Conservation (phyloP, 129 eudicot species). For the Kitagawia praeruptora region DNA sequence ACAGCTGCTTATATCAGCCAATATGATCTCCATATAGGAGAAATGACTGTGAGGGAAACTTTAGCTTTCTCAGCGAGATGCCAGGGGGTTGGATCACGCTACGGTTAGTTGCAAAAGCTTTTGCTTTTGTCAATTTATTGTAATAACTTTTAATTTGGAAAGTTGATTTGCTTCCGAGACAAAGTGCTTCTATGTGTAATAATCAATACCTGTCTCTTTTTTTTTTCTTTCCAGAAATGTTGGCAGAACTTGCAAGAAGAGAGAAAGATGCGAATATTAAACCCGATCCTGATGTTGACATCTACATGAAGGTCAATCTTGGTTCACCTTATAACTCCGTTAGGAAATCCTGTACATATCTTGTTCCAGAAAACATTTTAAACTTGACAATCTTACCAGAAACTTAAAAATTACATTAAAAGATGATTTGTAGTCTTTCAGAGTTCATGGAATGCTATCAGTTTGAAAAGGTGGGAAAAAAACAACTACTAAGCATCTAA, state of each 20-base stretch:
- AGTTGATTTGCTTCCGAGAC: not conserved
- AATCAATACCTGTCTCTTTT: not conserved
- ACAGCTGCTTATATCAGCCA: slow-evolving; percentile 18
- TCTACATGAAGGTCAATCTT: slow-evolving; percentile 67
- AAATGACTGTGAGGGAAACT: slow-evolving; percentile 18
- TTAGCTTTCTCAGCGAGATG: slow-evolving; percentile 20
- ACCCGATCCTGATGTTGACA: slow-evolving; percentile 78
- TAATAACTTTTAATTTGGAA: not conserved
- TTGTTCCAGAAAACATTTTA: not conserved
- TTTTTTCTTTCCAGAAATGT: slow-evolving; percentile 43
- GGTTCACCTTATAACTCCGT: not conserved
- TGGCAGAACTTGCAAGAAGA: slow-evolving; percentile 70
- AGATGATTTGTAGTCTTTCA: not conserved
- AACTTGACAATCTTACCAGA: not conserved
- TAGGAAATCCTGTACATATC: not conserved
- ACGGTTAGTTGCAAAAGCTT: slow-evolving; percentile 9
- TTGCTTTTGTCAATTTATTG: not conserved
- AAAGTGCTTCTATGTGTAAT: not conserved
- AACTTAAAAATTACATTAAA: not conserved
- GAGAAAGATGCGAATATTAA: slow-evolving; percentile 68
- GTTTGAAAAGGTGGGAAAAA: not conserved
- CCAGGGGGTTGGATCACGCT: slow-evolving; percentile 19
- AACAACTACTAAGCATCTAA: not conserved
- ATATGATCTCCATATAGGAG: slow-evolving; percentile 16
- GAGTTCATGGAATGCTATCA: not conserved